Evolutionary conservation across 371 early-diverging fungal species (phyloP), one percentile per base, ranked within the genome.

Genomic region (Thermomucor indicae-seudaticae): DNA sequence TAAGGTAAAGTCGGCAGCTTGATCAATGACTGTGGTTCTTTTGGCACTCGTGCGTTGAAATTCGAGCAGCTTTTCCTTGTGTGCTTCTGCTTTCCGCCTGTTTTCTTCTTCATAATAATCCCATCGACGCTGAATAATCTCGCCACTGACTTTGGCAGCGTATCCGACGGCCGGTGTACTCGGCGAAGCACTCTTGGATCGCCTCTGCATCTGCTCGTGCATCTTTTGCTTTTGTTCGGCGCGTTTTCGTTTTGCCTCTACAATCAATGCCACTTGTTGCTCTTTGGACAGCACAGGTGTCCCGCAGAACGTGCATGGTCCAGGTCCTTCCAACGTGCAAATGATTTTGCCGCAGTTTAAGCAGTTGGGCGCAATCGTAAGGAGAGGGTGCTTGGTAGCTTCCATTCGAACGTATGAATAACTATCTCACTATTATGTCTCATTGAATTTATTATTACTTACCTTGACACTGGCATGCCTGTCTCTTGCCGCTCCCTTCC

Each of bases 271-370:
- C 22, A 83, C 68, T 58, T 86, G 82, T 43, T 88, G 86, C 4
- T 84, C 84, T 12, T 78, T 77, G 24, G 84, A 89, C 51, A 86
- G 65, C 0, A 95, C 90, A 0, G 81, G 74, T 6, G 68, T 73
- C 3, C 83, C 85, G 60, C 96, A 95, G 50, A 80, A 85, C 29
- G 87, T 81, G 58, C 96, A 95, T 5, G 92, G 89, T 0, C 93
- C 94, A 0, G 86, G 79, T 0, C 93, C 93, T 54, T 95, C 94
- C 14, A 62, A 51, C 2, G 75, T 67, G 62, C 96, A 95, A 12
- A 93, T 81, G 49, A 95, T 91, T 49, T 89, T 90, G 14, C 96
- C 96, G 58, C 96, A 95, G 28, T 64, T 79, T 23, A 95, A 61
- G 54, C 96, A 95, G 59, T 95, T 95, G 1, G 83, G 83, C n/a